Conservation (phyloP, 1,284 basidiomycete genomes). For the Trametes polyzona region DNA sequence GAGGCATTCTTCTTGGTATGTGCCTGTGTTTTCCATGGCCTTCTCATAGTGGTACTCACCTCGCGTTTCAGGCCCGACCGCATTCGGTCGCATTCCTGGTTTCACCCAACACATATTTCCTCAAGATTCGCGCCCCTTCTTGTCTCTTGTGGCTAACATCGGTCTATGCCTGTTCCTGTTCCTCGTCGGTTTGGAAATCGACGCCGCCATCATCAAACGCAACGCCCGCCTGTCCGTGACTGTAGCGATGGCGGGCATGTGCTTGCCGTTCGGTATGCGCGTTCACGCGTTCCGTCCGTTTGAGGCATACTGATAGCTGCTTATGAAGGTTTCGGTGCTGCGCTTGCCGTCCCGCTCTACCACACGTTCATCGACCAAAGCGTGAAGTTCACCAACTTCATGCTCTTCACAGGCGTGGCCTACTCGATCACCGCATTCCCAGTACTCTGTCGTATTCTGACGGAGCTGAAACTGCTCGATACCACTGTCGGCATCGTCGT, state of each 20-base stretch:
- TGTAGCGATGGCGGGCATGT: conserved; percentile 56
- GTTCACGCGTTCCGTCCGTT: too few relatives aligned
- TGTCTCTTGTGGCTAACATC: conserved; percentile 90
- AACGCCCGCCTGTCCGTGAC: conserved; percentile 70
- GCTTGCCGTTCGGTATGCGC: conserved; percentile 36
- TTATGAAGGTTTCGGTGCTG: conserved; percentile 81
- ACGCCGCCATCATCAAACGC: conserved; percentile 76
- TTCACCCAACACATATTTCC: conserved; percentile 90
- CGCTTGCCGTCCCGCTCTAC: conserved; percentile 82
- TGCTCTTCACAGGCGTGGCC: conserved; percentile 93
- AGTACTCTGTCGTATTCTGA: conserved; percentile 90
- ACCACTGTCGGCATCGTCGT: conserved; percentile 94
- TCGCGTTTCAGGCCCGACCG: conserved; percentile 66
- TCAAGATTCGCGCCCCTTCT: conserved; percentile 67
- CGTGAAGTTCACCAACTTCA: conserved; percentile 82
- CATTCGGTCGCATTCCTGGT: conserved; percentile 73
- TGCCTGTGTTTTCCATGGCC: conserved; percentile 6
- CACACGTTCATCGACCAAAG: conserved; percentile 71
- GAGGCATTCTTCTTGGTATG: conserved; percentile 85
- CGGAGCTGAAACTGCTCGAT: conserved; percentile 83
- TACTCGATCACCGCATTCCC: conserved; percentile 95
- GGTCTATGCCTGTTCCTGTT: conserved; percentile 94
- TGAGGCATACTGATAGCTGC: background rate
- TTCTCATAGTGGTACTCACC: background rate
- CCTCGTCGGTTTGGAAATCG: conserved; percentile 91